A percentile compares a stretch with the other conserved stretches of the same genome.
Conservation (phyloP, 2,329 filamentous ascomycete genomes). For the Stagonosporopsis chrysanthemi region DNA sequence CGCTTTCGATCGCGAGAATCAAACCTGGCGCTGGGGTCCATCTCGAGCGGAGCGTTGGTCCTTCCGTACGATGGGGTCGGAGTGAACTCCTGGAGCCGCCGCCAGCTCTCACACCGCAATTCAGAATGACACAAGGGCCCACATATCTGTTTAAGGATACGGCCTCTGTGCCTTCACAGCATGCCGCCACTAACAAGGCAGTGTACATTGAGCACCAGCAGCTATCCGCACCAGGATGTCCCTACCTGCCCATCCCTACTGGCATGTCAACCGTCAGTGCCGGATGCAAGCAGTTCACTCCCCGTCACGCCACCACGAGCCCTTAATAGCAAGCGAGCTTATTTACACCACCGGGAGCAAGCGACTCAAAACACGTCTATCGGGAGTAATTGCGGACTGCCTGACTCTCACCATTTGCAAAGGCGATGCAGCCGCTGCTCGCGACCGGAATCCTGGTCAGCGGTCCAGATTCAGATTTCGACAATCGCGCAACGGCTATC, state of each 20-base stretch:
- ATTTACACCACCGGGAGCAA: neutral
- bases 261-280: conserved; percentile 8
- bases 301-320: conserved; percentile 10
- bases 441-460: conserved; percentile 20
- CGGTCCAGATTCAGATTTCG: conserved; percentile 23
- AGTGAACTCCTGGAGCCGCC: conserved; percentile 3
- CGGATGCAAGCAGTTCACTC: conserved; percentile 9
- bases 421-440: conserved; percentile 12
- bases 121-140: conserved; percentile 1
- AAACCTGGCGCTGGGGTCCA: conserved; percentile 5
- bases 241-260: conserved; percentile 7
- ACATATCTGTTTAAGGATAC: neutral
- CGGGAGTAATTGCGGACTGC: neutral
- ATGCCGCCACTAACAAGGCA: neutral
- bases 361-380: neutral
- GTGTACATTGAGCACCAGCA: neutral
- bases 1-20: conserved; percentile 9
- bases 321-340: conserved; percentile 3
- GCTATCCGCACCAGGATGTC: conserved; percentile 5
- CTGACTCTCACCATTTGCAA: conserved; percentile 3
- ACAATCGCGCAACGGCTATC: conserved; percentile 18
- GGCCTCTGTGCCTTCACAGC: neutral
- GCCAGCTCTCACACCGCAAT: conserved; percentile 3
- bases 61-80: conserved; percentile 1
- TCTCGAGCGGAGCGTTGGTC: conserved; percentile 1